Evolutionary conservation across 2,329 filamentous ascomycete genomes (phyloP).

Genomic region (Botrytis medusae): DNA sequence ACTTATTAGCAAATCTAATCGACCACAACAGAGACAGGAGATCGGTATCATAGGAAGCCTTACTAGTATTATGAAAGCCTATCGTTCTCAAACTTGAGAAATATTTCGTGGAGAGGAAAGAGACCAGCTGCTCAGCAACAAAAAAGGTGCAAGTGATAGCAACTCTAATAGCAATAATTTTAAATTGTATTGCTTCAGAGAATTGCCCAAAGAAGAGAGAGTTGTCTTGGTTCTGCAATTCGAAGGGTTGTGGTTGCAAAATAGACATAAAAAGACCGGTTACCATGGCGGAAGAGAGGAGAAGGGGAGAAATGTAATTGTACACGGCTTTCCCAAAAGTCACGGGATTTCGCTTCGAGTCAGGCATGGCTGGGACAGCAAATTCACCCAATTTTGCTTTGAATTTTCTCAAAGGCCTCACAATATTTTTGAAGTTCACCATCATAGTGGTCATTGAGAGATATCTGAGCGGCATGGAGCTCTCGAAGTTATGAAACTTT

Average conservation of each 20-base stretch:
- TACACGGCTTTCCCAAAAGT: neutral
- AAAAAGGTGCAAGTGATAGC: no score
- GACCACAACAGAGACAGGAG: neutral
- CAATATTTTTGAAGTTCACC: neutral
- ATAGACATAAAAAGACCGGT: neutral
- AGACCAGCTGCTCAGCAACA: neutral
- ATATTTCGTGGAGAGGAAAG: neutral
- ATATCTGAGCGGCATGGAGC: no score
- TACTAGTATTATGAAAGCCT: neutral
- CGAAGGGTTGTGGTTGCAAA: neutral
- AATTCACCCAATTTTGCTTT: neutral
- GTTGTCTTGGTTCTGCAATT: neutral
- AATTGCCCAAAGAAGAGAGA: neutral
- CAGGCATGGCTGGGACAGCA: neutral
- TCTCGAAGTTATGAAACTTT: neutral
- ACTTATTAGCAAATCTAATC: neutral
- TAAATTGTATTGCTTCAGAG: neutral
- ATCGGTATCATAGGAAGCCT: neutral
- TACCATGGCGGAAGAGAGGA: neutral
- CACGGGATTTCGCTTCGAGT: constrained; percentile 7
- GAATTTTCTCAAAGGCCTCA: neutral
- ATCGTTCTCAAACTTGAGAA: neutral
- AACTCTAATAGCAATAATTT: neutral
- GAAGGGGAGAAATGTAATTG: neutral
- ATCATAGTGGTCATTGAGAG: neutral